These are phyloP conservation scores for Knufia petricola DNA, from an alignment of 2,329 filamentous ascomycete species.

Conservation along the genomic window DNA sequence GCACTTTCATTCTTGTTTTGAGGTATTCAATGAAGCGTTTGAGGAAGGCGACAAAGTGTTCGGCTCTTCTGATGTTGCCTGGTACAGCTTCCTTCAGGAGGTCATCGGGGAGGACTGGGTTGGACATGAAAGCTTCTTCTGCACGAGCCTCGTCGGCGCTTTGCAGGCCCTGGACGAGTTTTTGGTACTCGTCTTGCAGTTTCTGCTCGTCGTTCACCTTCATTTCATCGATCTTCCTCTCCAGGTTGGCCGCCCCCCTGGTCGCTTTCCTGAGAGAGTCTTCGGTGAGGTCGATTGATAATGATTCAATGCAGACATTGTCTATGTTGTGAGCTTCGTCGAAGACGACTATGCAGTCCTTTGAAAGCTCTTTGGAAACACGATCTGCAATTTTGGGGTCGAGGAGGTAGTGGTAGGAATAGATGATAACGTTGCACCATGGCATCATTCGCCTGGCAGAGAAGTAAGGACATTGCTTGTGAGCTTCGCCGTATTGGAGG, in stretches of 20 bases:
- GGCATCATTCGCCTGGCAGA: slow-evolving; percentile 97
- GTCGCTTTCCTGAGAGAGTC: slow-evolving; percentile 87
- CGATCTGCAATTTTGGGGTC: slow-evolving; percentile 96
- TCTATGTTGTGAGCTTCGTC: slow-evolving; percentile 99
- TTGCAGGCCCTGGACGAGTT: slow-evolving; percentile 82
- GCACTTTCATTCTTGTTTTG: slow-evolving; percentile 96
- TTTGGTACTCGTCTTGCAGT: slow-evolving; percentile 87
- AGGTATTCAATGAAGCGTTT: slow-evolving; percentile 97
- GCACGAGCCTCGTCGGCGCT: slow-evolving; percentile 81
- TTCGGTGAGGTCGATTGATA: slow-evolving; percentile 94
- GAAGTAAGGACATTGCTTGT: slow-evolving; percentile 97
- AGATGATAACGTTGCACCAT: slow-evolving; percentile 98
- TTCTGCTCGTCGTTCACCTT: slow-evolving; percentile 92
- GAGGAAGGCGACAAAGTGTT: slow-evolving; percentile 90
- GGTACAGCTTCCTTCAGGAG: slow-evolving; percentile 91
- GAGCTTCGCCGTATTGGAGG: slow-evolving; percentile 78
- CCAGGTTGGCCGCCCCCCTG: slow-evolving; percentile 79
- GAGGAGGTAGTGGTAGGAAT: slow-evolving; percentile 95
- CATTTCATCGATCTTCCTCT: slow-evolving; percentile 87
- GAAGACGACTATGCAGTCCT: slow-evolving; percentile 97
- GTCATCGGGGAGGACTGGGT: slow-evolving; percentile 87
- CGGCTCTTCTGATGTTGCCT: slow-evolving; percentile 88
- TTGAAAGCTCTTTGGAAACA: slow-evolving; percentile 89
- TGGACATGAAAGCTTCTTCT: slow-evolving; percentile 95
- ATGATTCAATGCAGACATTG: slow-evolving; percentile 95